Evolutionary conservation across 352 stramenopile species (phyloP).

Genomic region (Stramenopiles sp.): DNA sequence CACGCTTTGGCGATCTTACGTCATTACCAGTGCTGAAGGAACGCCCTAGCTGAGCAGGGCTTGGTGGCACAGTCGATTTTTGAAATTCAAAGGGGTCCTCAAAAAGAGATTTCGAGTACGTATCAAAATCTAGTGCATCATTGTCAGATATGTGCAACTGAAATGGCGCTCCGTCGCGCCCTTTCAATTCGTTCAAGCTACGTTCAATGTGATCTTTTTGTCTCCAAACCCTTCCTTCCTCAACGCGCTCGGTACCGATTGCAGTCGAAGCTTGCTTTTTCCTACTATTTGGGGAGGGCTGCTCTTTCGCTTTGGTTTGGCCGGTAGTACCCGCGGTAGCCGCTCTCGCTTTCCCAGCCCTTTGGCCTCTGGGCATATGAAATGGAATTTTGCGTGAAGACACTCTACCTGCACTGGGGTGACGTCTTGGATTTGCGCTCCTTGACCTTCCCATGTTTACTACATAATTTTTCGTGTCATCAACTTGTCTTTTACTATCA

Average conservation of each 20-base stretch:
- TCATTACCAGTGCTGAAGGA: no score
- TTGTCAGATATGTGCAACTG: background rate
- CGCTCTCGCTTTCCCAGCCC: background rate
- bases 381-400: background rate
- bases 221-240: background rate
- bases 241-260: background rate
- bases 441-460: background rate
- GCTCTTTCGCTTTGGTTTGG: background rate
- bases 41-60: background rate
- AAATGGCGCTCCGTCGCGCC: background rate
- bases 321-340: background rate
- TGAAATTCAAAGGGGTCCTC: slow-evolving; percentile 6
- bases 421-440: background rate
- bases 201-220: background rate
- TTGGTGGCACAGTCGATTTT: background rate
- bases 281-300: background rate
- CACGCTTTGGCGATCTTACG: background rate
- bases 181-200: background rate
- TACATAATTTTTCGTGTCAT: no score
- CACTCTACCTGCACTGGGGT: background rate
- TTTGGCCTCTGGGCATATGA: background rate
- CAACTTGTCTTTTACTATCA: background rate
- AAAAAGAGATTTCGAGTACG: background rate
- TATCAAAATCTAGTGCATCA: background rate
- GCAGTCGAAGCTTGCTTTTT: background rate